Percentiles rank a stretch among this genome's conserved stretches.
Conservation (phyloP, 2,329 filamentous ascomycete genomes). For the Colletotrichum nymphaeae region DNA sequence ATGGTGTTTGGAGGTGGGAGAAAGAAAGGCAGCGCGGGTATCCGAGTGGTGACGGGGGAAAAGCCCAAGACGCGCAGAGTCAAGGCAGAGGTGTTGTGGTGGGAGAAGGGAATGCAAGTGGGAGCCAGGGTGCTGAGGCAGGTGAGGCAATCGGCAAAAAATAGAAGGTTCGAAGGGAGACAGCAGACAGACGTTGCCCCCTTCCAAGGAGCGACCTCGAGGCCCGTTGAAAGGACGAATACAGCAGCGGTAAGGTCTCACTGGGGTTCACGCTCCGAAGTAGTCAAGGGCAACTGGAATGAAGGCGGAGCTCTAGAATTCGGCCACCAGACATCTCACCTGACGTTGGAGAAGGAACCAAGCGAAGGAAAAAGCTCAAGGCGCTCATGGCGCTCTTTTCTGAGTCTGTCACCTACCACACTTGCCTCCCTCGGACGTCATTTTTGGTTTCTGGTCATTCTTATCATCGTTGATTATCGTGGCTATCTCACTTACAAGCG, state of each 20-base stretch:
- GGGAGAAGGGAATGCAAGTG: slow-evolving; percentile 29
- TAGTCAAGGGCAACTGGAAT: slow-evolving; percentile 12
- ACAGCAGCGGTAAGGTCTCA: slow-evolving; percentile 15
- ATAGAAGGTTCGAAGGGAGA: slow-evolving; percentile 32
- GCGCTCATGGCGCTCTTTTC: not conserved
- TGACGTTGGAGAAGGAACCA: slow-evolving; percentile 11
- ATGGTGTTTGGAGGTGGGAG: slow-evolving; percentile 5
- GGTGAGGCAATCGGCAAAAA: slow-evolving; percentile 13
- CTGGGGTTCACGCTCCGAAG: slow-evolving; percentile 17
- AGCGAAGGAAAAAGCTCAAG: too few species aligned
- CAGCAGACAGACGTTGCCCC: slow-evolving; percentile 18
- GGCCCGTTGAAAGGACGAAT: slow-evolving; percentile 27
- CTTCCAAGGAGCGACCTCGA: slow-evolving; percentile 4
- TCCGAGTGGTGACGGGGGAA: slow-evolving; percentile 8
- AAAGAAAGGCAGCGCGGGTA: slow-evolving; percentile 30
- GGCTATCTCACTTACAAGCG: not conserved
- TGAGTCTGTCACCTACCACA: not conserved
- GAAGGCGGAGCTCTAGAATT: slow-evolving; percentile 5
- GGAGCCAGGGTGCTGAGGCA: not conserved
- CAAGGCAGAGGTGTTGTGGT: slow-evolving; percentile 28
- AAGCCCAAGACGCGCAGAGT: slow-evolving; percentile 22
- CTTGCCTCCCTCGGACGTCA: not conserved
- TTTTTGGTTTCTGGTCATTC: not conserved
- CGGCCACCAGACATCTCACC: not conserved
- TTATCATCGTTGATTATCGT: not conserved